Conservation (phyloP, 2,329 filamentous ascomycete genomes). For the Eurotiales sp. region DNA sequence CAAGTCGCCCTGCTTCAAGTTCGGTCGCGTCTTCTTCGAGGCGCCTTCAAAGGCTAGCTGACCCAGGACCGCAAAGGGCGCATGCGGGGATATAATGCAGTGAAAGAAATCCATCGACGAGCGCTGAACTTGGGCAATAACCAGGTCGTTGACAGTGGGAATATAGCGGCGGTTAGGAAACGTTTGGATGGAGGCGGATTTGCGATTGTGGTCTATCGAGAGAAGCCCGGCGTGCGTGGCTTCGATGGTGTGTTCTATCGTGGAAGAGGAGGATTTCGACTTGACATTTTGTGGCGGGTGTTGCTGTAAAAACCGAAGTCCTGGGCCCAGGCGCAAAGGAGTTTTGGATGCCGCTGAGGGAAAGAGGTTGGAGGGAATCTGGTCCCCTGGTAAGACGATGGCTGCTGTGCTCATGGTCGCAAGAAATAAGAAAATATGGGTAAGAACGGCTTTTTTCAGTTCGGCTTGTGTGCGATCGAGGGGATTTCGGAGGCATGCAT, state of each 20-base stretch:
- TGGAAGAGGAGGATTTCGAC: constrained; percentile 62
- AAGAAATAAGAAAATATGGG: neutral
- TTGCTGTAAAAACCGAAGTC: constrained; percentile 74
- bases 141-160: constrained; percentile 74
- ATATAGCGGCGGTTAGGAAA: constrained; percentile 61
- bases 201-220: constrained; percentile 39
- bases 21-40: constrained; percentile 84
- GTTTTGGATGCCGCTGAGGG: constrained; percentile 61
- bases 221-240: constrained; percentile 34
- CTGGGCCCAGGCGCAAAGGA: constrained; percentile 76
- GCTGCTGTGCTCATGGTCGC: constrained; percentile 53
- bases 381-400: constrained; percentile 81
- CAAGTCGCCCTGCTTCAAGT: constrained; percentile 68
- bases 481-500: no score
- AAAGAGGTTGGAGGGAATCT: constrained; percentile 62
- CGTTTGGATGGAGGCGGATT: constrained; percentile 32
- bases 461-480: no score
- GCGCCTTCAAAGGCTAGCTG: constrained; percentile 91
- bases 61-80: constrained; percentile 65
- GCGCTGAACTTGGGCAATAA: constrained; percentile 81
- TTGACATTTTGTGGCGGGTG: constrained; percentile 59
- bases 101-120: constrained; percentile 73
- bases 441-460: no score
- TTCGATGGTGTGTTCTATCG: constrained; percentile 24
- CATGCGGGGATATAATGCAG: constrained; percentile 67